Evolutionary conservation across 441 rosid species (phyloP), one percentile per base, ranked within the genome.

Genomic region (Corymbia citriodora): DNA sequence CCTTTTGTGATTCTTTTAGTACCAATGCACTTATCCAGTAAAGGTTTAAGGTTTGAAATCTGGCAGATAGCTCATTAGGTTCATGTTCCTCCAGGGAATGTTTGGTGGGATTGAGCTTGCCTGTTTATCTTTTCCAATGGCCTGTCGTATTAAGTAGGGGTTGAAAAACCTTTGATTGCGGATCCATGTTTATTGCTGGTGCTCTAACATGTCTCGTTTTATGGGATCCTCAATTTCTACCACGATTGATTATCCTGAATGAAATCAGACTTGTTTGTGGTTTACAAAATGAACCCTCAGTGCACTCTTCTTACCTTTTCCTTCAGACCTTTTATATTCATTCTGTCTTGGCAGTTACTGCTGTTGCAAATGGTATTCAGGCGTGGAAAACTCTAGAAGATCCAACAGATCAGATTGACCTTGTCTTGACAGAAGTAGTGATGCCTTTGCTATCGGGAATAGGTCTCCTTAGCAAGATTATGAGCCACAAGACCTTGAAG

Each of bases 301-400:
- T 59, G 29, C 21, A 54, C 65, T 55, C 65, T 33, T 10, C 65
- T 33, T 10, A 36, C n/a, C 88, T 87, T 23, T 87, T 87, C 18
- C 88, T 87, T 48, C 52, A 45, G 53, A 79, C 18, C 52, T 79
- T 79, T 45, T 79, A 79, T 55, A 13, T 52, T 87, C 19, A 33
- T 33, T 54, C 55, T 59, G n/a, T 91, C 50, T 88, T 89, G 79
- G 92, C 93, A 96, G 99, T 97, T 89, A 92, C 54, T 90, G 96
- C 95, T 88, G 97, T 92, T 88, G 92, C 96, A 87, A 94, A 94
- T 92, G 98, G 95, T 54, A 79, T 96, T 79, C 96, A 93, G 93
- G 99, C 99, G 13, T 97, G 99, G 99, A 93, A 87, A 86, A 88
- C 95, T 52, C 94, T 97, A 21, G 95, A 94, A 94, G 97, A 97